These are phyloP conservation scores for Trichocomaceae sp. DNA, from an alignment of 2,329 filamentous ascomycete species.

Conservation along the genomic window DNA sequence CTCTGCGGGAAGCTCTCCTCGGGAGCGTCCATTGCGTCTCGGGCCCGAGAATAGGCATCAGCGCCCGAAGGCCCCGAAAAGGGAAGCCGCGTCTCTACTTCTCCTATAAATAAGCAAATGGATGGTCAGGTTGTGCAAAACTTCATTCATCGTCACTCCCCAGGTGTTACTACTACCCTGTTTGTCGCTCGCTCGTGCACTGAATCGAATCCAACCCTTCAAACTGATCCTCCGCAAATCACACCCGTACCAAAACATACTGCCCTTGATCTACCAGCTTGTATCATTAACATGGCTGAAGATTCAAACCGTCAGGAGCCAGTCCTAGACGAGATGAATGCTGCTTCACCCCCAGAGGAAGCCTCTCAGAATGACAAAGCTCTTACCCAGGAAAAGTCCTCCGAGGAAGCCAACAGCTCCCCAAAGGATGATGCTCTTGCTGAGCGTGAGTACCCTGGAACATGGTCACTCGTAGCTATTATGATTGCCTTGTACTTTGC, in stretches of 20 bases:
- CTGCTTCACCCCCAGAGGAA: neutral
- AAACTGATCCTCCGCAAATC: neutral
- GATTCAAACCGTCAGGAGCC: neutral
- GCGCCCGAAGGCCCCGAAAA: neutral
- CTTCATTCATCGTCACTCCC: neutral
- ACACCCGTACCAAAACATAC: neutral
- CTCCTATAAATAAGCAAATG: neutral
- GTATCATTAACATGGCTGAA: neutral
- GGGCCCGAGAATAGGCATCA: neutral
- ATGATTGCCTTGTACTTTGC: conserved; percentile 18
- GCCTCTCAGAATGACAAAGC: neutral
- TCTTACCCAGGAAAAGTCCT: neutral
- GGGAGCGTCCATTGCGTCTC: neutral
- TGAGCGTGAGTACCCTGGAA: conserved; percentile 9
- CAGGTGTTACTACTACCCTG: neutral
- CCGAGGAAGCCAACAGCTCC: neutral
- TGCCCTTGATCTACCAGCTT: neutral
- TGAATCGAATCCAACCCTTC: neutral
- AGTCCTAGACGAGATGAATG: neutral
- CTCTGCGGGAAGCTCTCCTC: neutral
- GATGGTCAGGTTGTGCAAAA: neutral
- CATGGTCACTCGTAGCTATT: conserved; percentile 8
- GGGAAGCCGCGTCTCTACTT: neutral
- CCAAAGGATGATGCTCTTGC: neutral
- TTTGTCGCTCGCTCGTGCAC: neutral